These are phyloP conservation scores for Rhazya stricta DNA, from an alignment of 257 asterid species.

Conservation along the genomic window DNA sequence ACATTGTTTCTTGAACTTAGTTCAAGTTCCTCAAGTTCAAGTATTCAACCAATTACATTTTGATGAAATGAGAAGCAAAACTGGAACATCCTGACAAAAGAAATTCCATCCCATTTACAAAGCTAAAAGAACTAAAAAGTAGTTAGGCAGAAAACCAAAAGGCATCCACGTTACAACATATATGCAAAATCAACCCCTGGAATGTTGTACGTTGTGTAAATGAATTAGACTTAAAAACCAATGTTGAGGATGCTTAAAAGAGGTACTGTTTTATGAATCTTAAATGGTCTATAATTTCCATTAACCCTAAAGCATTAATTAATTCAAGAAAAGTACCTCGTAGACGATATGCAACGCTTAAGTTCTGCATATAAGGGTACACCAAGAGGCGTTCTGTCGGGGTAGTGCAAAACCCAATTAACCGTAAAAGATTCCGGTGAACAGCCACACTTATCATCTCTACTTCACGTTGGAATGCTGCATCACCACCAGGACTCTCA, in stretches of 20 bases:
- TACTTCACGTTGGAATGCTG: slow-evolving; percentile 92
- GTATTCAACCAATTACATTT: neutral
- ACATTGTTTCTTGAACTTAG: too few species aligned
- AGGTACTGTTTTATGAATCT: neutral
- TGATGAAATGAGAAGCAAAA: neutral
- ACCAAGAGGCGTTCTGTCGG: slow-evolving; percentile 87
- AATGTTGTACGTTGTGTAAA: neutral
- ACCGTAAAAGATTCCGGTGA: slow-evolving; percentile 74
- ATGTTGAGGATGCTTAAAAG: neutral
- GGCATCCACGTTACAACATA: neutral
- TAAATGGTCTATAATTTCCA: neutral
- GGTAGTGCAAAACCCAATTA: slow-evolving; percentile 92
- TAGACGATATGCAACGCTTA: slow-evolving; percentile 88
- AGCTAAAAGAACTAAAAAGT: neutral
- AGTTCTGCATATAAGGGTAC: slow-evolving; percentile 89
- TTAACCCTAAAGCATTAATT: neutral
- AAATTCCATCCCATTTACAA: neutral
- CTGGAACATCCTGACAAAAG: neutral
- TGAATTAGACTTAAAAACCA: neutral
- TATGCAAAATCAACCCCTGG: neutral
- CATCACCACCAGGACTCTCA: slow-evolving; percentile 94
- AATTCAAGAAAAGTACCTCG: slow-evolving; percentile 52
- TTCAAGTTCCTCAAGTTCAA: too few species aligned
- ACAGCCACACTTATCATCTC: slow-evolving; percentile 99
- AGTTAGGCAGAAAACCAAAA: neutral